phyloP scores from a whole-genome alignment of 805 yeast species.

The Ogataea thermomethanolica region DNA sequence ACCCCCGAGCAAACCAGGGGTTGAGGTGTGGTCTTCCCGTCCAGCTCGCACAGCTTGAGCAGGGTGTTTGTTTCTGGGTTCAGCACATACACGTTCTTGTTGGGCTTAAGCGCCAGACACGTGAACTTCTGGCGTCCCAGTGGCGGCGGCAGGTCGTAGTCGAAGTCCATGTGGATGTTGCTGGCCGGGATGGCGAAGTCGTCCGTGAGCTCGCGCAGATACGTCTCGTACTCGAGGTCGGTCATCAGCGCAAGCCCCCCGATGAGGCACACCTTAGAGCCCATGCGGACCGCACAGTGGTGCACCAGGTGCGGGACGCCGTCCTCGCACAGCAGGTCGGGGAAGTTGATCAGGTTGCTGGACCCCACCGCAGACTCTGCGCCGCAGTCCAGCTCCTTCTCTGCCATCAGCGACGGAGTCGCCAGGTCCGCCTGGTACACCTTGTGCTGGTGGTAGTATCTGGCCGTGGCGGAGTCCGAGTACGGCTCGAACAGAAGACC shows the following conservation, averaged over 20 bases:
- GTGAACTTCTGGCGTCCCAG: slow-evolving; percentile 38
- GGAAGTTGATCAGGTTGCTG: slow-evolving; percentile 27
- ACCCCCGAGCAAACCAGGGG: slow-evolving; percentile 48
- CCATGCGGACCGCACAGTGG: slow-evolving; percentile 40
- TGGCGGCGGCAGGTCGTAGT: slow-evolving; percentile 45
- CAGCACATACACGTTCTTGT: slow-evolving; percentile 35
- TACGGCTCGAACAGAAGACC: slow-evolving; percentile 23
- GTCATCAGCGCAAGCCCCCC: slow-evolving; percentile 42
- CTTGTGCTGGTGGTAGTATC: slow-evolving; percentile 23
- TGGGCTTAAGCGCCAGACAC: slow-evolving; percentile 41
- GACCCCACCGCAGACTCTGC: slow-evolving; percentile 8
- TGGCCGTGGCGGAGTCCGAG: slow-evolving; percentile 18
- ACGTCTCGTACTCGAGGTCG: slow-evolving; percentile 23
- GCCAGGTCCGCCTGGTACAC: slow-evolving; percentile 14
- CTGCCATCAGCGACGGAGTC: not conserved
- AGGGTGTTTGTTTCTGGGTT: slow-evolving; percentile 40
- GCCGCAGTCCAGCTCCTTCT: not conserved
- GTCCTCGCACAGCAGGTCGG: slow-evolving; percentile 37
- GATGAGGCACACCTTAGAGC: slow-evolving; percentile 36
- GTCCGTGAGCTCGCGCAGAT: slow-evolving; percentile 28
- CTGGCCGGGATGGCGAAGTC: slow-evolving; percentile 32
- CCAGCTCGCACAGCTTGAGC: slow-evolving; percentile 20
- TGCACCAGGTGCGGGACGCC: slow-evolving; percentile 42
- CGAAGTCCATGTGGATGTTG: slow-evolving; percentile 30
- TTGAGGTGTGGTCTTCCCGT: slow-evolving; percentile 38